These are phyloP conservation scores for Daedaleopsis sinensis DNA, from an alignment of 768 basidiomycete genomes.

Conservation along the genomic window DNA sequence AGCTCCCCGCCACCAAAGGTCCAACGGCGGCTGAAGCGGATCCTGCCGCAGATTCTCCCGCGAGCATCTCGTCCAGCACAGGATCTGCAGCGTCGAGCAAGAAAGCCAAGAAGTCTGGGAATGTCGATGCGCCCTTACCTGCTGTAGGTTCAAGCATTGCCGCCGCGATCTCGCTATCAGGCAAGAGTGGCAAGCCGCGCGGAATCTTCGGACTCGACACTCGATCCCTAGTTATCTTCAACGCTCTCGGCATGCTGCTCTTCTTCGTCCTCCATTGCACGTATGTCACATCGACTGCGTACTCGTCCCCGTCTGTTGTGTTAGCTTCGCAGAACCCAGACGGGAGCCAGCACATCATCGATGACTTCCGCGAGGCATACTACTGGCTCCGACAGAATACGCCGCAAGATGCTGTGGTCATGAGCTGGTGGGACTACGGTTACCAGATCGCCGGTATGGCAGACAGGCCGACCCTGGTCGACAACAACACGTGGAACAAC, in stretches of 20 bases:
- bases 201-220: conserved; percentile 89
- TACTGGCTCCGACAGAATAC: conserved; percentile 99
- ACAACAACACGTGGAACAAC: conserved; percentile 99
- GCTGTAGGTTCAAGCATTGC: conserved; percentile 46
- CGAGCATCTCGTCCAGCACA: conserved; percentile 11
- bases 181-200: conserved; percentile 38
- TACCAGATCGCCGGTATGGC: conserved; percentile 99
- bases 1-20: conserved; percentile 36
- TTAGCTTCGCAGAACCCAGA: conserved; percentile 78
- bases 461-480: conserved; percentile 92
- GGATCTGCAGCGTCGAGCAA: conserved; percentile 21
- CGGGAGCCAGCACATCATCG: conserved; percentile 92
- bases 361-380: conserved; percentile 99
- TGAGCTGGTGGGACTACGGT: conserved; percentile 99
- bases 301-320: conserved; percentile 98
- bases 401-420: conserved; percentile 86
- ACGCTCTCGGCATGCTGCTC: conserved; percentile 74
- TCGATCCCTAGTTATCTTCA: conserved; percentile 73
- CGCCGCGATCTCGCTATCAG: conserved; percentile 30
- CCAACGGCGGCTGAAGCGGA: conserved; percentile 23
- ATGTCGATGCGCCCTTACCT: conserved; percentile 25
- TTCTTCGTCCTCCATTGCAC: conserved; percentile 98
- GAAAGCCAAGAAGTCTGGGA: conserved; percentile 54
- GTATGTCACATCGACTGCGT: conserved; percentile 92
- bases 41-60: conserved; percentile 28